phyloP scores from a whole-genome alignment of 805 yeast species.

The Starmerella powellii region DNA sequence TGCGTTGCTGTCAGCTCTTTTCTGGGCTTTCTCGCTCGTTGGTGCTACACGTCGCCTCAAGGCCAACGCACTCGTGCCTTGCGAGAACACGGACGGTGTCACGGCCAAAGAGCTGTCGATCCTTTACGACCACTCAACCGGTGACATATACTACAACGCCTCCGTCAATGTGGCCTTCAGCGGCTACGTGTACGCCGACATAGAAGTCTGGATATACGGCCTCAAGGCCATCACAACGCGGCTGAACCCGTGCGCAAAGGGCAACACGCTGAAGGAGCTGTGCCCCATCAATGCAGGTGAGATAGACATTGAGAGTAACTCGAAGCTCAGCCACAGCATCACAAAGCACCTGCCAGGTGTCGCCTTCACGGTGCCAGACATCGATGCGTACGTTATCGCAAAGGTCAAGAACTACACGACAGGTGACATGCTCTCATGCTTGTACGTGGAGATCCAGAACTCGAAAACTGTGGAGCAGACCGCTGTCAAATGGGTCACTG shows the following conservation, averaged over 20 bases:
- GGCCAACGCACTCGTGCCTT: constrained; percentile 74
- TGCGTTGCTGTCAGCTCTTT: constrained; percentile 7
- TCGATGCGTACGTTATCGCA: constrained; percentile 66
- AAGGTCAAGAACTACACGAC: constrained; percentile 31
- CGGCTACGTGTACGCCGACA: constrained; percentile 54
- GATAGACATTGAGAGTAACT: constrained; percentile 62
- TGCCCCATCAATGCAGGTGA: constrained; percentile 81
- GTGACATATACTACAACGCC: constrained; percentile 55
- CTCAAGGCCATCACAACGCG: constrained; percentile 48
- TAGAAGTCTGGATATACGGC: constrained; percentile 78
- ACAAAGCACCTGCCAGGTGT: constrained; percentile 62
- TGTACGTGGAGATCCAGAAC: constrained; percentile 62
- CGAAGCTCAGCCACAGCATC: constrained; percentile 38
- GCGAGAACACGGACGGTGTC: constrained; percentile 65
- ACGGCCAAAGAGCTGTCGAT: constrained; percentile 68
- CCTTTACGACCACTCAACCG: constrained; percentile 57
- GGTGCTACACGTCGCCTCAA: constrained; percentile 18
- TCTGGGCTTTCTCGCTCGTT: constrained; percentile 4
- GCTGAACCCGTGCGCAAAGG: constrained; percentile 47
- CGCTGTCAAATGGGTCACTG: constrained; percentile 88
- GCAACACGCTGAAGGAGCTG: constrained; percentile 62
- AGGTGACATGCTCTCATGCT: constrained; percentile 46
- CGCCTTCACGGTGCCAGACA: constrained; percentile 75
- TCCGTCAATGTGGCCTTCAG: constrained; percentile 57
- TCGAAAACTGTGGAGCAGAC: constrained; percentile 71